Evolutionary conservation across 768 basidiomycete species (phyloP).

Genomic region (Lyophyllum shimeji): DNA sequence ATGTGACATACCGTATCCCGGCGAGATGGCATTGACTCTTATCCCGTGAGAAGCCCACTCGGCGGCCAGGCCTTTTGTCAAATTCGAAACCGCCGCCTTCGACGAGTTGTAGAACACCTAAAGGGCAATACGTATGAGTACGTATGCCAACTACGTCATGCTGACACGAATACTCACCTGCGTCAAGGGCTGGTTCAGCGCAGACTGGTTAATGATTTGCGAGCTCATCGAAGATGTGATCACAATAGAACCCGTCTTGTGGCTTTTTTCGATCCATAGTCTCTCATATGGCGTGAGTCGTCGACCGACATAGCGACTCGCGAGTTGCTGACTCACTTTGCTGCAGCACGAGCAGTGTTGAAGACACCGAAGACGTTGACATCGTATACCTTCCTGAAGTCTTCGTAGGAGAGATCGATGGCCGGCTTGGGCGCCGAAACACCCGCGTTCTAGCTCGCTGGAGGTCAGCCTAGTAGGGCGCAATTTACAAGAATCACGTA

Average conservation of each 20-base stretch:
- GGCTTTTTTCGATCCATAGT: conserved; percentile 39
- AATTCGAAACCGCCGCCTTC: conserved; percentile 61
- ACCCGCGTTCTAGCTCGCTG: conserved; percentile 51
- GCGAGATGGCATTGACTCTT: conserved; percentile 60
- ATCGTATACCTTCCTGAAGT: conserved; percentile 54
- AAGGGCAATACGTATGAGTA: too few relatives aligned
- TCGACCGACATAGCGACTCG: neutral
- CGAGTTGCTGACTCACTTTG: conserved; percentile 36
- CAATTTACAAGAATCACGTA: conserved; percentile 22
- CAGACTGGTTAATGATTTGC: conserved; percentile 57
- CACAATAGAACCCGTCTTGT: conserved; percentile 51
- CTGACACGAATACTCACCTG: conserved; percentile 34
- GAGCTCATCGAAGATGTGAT: conserved; percentile 69
- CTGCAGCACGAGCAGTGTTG: conserved; percentile 58
- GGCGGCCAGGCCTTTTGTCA: conserved; percentile 57
- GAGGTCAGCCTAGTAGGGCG: neutral
- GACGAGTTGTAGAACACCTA: conserved; percentile 62
- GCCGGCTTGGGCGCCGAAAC: conserved; percentile 65
- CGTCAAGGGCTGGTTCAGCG: conserved; percentile 43
- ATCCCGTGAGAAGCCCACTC: conserved; percentile 60
- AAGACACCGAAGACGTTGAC: conserved; percentile 70
- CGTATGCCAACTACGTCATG: neutral
- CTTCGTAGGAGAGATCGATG: conserved; percentile 50
- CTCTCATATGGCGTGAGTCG: conserved; percentile 22
- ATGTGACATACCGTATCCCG: conserved; percentile 51